Evolutionary conservation across 805 yeast genomes (phyloP).

Genomic region (Wickerhamomyces bovis): DNA sequence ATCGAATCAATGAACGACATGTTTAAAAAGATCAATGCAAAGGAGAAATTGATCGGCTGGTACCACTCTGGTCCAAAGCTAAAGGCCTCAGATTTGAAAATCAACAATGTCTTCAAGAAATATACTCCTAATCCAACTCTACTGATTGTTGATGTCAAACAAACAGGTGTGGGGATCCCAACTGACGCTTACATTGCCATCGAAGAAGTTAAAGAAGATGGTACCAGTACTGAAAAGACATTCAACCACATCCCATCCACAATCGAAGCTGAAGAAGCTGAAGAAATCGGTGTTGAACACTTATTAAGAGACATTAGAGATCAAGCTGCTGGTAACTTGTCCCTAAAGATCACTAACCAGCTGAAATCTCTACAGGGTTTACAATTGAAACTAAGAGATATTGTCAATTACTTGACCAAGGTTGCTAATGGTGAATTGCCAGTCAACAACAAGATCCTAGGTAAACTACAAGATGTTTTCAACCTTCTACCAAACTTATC

Average conservation of each 20-base stretch:
- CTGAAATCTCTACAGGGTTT: slow-evolving; percentile 83
- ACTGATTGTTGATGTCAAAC: slow-evolving; percentile 87
- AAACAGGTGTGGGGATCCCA: slow-evolving; percentile 73
- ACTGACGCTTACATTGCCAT: slow-evolving; percentile 92
- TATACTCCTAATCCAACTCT: slow-evolving; percentile 78
- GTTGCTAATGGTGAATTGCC: slow-evolving; percentile 72
- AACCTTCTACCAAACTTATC: slow-evolving; percentile 82
- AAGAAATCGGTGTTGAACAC: slow-evolving; percentile 98
- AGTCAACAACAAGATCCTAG: slow-evolving; percentile 82
- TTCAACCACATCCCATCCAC: slow-evolving; percentile 89
- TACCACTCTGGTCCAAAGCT: slow-evolving; percentile 97
- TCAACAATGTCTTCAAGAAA: slow-evolving; percentile 82
- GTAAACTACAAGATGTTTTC: slow-evolving; percentile 90
- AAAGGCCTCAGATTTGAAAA: slow-evolving; percentile 79
- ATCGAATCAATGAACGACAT: slow-evolving; percentile 95
- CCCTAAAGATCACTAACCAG: slow-evolving; percentile 83
- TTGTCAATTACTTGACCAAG: slow-evolving; percentile 69
- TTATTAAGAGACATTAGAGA: slow-evolving; percentile 89
- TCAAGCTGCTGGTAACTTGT: slow-evolving; percentile 90
- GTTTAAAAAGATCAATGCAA: slow-evolving; percentile 97
- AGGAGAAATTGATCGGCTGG: slow-evolving; percentile 97
- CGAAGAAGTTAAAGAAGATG: slow-evolving; percentile 95
- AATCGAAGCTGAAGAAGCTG: slow-evolving; percentile 98
- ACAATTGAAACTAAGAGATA: slow-evolving; percentile 70
- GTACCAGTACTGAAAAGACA: slow-evolving; percentile 86